phyloP scores from a whole-genome alignment of 352 stramenopile species.

The Phytophthora agathidicida region DNA sequence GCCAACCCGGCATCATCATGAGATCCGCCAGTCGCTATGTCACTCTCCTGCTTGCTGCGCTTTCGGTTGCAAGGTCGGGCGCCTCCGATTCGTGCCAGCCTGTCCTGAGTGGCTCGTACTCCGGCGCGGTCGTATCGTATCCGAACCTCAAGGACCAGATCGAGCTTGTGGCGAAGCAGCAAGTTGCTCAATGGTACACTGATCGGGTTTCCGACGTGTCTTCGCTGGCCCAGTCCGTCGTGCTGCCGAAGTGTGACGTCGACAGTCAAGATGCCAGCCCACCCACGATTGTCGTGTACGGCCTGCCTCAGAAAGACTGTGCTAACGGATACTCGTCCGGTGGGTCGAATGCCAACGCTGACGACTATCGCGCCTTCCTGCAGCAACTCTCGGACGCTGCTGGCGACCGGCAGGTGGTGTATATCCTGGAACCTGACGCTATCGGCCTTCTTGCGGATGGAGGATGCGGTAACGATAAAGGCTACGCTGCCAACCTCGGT shows the following conservation, averaged over 20 bases:
- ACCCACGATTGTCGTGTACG: slow-evolving; percentile 62
- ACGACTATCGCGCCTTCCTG: slow-evolving; percentile 52
- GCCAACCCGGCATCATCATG: slow-evolving; percentile 17
- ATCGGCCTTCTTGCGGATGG: slow-evolving; percentile 48
- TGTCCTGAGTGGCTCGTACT: slow-evolving; percentile 34
- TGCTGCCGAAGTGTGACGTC: slow-evolving; percentile 20
- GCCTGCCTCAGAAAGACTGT: slow-evolving; percentile 66
- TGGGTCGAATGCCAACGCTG: slow-evolving; percentile 35
- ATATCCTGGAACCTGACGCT: slow-evolving; percentile 68
- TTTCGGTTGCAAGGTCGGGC: slow-evolving; percentile 8
- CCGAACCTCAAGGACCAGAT: slow-evolving; percentile 46
- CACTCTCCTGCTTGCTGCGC: slow-evolving; percentile 18
- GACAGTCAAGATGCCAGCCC: slow-evolving; percentile 8
- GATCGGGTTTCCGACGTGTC: slow-evolving; percentile 39
- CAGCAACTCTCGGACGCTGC: slow-evolving; percentile 35
- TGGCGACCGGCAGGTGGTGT: slow-evolving; percentile 46
- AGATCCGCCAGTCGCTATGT: slow-evolving; percentile 19
- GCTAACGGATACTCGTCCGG: slow-evolving; percentile 45
- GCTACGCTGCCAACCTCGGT: slow-evolving; percentile 54
- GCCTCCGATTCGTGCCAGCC: slow-evolving; percentile 17
- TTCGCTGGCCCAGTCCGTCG: slow-evolving; percentile 28
- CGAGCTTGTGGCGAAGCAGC: slow-evolving; percentile 35
- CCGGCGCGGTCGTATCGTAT: slow-evolving; percentile 27
- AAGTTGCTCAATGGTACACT: slow-evolving; percentile 60
- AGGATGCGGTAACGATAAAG: slow-evolving; percentile 43